These are phyloP conservation scores for Tetragonia tetragonoides DNA, from an alignment of 148 eudicot genomes.

Conservation along the genomic window DNA sequence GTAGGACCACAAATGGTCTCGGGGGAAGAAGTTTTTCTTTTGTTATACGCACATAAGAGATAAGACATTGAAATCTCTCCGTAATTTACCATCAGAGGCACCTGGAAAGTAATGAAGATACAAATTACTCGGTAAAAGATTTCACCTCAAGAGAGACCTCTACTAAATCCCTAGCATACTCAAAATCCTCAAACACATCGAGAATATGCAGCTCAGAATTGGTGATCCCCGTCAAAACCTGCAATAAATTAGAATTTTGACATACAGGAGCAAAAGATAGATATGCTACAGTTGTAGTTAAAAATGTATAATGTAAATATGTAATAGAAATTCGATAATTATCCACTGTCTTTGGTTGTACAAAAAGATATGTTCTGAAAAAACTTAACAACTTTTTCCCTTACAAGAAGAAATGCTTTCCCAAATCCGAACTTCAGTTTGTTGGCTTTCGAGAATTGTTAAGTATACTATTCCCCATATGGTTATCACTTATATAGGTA, in stretches of 20 bases:
- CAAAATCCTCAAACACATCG: slow-evolving; percentile 63
- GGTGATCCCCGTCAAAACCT: slow-evolving; percentile 55
- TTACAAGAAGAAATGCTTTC: no score
- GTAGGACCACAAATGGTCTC: not conserved
- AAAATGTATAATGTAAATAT: no score
- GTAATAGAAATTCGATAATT: no score
- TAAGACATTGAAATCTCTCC: not conserved
- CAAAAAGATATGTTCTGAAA: no score
- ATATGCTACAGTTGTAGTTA: no score
- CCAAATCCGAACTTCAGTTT: no score
- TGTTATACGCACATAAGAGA: not conserved
- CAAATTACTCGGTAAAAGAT: not conserved
- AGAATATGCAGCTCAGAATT: slow-evolving; percentile 49
- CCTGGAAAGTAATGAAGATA: slow-evolving; percentile 1
- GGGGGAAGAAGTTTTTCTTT: not conserved
- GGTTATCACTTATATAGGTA: no score
- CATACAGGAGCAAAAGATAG: not conserved
- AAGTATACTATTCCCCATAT: no score
- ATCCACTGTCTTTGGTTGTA: no score
- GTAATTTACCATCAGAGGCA: not conserved
- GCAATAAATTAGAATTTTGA: slow-evolving; percentile 10
- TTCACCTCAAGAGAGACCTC: slow-evolving; percentile 46
- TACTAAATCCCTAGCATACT: slow-evolving; percentile 52
- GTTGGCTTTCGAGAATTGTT: no score
- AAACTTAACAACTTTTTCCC: no score